Percentiles rank a stretch among this genome's conserved stretches.
phyloP scores from a whole-genome alignment of 2,329 filamentous ascomycete genomes.

The Aspergillus sp. region DNA sequence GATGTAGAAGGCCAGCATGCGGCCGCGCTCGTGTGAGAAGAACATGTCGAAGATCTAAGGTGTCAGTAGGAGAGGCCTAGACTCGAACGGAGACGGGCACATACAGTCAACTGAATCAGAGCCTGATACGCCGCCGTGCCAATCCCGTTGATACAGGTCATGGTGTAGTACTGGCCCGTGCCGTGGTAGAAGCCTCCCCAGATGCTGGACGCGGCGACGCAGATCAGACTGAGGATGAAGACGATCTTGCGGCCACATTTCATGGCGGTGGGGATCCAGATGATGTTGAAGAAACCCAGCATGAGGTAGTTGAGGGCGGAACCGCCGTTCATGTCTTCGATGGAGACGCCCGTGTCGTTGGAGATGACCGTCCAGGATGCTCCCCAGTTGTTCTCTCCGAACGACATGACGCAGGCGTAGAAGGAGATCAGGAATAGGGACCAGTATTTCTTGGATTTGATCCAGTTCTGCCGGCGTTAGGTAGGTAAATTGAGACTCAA shows the following conservation, averaged over 20 bases:
- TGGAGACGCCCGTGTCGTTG: slow-evolving; percentile 35
- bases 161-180: slow-evolving; percentile 31
- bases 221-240: slow-evolving; percentile 33
- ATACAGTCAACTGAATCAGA: slow-evolving; percentile 39
- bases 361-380: slow-evolving; percentile 44
- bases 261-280: slow-evolving; percentile 36
- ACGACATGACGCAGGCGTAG: slow-evolving; percentile 43
- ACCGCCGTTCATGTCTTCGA: slow-evolving; percentile 43
- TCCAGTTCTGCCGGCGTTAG: slow-evolving; percentile 27
- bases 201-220: slow-evolving; percentile 30
- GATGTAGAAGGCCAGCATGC: slow-evolving; percentile 37
- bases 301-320: slow-evolving; percentile 43
- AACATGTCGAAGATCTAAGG: slow-evolving; percentile 38
- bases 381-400: slow-evolving; percentile 43
- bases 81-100: not conserved
- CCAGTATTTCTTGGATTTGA: slow-evolving; percentile 39
- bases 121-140: slow-evolving; percentile 40
- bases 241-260: slow-evolving; percentile 35
- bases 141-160: slow-evolving; percentile 31
- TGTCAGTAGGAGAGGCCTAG: slow-evolving; percentile 7
- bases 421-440: slow-evolving; percentile 39
- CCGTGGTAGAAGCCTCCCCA: slow-evolving; percentile 30
- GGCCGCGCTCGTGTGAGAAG: slow-evolving; percentile 38
- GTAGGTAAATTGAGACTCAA: not conserved
- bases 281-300: slow-evolving; percentile 42